Conservation (phyloP, 202 grass and related monocot genomes). For the Eragrostis tef region DNA sequence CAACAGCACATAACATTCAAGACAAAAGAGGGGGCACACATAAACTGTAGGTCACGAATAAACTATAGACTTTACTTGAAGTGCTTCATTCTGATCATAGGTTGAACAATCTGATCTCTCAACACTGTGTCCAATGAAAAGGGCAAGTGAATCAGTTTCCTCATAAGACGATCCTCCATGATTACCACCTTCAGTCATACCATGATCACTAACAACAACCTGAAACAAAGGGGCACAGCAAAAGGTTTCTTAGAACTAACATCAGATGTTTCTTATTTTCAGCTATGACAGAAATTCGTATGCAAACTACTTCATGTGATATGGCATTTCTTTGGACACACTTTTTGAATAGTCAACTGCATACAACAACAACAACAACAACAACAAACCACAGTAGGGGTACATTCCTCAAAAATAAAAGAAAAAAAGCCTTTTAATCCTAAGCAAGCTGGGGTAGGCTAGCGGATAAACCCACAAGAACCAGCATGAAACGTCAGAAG, state of each 20-base stretch:
- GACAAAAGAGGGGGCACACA: too few species aligned
- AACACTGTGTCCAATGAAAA: slow-evolving; percentile 74
- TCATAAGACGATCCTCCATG: slow-evolving; percentile 96
- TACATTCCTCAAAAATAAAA: too few species aligned
- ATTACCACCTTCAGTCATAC: slow-evolving; percentile 93
- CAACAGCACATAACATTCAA: too few species aligned
- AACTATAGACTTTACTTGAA: too few species aligned
- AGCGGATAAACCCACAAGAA: too few species aligned
- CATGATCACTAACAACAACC: slow-evolving; percentile 95
- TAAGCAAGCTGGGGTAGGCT: too few species aligned
- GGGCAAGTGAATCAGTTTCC: slow-evolving; percentile 84
- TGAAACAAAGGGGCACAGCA: slow-evolving; percentile 40
- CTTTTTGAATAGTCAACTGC: background rate
- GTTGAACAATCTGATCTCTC: slow-evolving; percentile 48
- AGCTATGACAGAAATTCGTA: background rate
- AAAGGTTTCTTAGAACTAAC: slow-evolving; percentile 31
- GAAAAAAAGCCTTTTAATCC: too few species aligned
- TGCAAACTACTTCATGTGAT: background rate
- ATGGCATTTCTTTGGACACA: background rate
- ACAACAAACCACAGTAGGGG: too few species aligned
- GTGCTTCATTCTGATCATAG: slow-evolving; percentile 64
- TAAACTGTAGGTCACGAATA: too few species aligned
- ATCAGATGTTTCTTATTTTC: slow-evolving; percentile 3
- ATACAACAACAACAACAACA: background rate
- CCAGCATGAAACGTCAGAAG: too few species aligned